phyloP scores from a whole-genome alignment of 441 rosid species.

The Lepidium campestre region DNA sequence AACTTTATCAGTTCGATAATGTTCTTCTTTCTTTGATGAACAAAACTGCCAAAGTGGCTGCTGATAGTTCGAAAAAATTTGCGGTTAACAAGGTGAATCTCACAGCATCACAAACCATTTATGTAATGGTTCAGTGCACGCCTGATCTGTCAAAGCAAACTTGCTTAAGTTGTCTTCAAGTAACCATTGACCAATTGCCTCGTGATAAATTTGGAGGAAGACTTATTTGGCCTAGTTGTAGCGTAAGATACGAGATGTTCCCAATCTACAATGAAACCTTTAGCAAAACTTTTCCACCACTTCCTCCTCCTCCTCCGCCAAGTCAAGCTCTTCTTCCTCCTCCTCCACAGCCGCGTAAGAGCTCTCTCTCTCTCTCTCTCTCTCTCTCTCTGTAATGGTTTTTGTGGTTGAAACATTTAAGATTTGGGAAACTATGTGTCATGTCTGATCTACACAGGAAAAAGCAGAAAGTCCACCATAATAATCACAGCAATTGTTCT shows the following conservation, averaged over 20 bases:
- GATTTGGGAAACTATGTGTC: not conserved
- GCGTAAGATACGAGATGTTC: not conserved
- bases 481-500: not conserved
- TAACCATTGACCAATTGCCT: not conserved
- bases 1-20: not conserved
- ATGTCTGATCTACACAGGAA: not conserved
- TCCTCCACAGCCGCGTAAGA: not conserved
- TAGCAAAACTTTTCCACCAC: too few relatives aligned
- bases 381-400: not conserved
- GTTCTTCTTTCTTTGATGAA: not conserved
- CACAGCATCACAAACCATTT: not conserved
- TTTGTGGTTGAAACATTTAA: not conserved
- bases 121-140: slow-evolving; percentile 4
- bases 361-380: not conserved
- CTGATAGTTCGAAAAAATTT: not conserved
- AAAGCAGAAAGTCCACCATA: not conserved
- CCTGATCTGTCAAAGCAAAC: slow-evolving; percentile 8
- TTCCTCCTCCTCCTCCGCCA: not conserved
- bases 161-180: slow-evolving; percentile 12
- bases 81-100: not conserved
- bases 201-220: not conserved
- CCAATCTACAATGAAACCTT: not conserved
- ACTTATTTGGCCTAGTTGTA: not conserved
- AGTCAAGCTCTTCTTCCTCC: not conserved
- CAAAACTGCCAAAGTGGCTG: not conserved